Base-by-base conservation (phyloP, 345 rosid genomes). In the Citrus mangshanensis region DNA sequence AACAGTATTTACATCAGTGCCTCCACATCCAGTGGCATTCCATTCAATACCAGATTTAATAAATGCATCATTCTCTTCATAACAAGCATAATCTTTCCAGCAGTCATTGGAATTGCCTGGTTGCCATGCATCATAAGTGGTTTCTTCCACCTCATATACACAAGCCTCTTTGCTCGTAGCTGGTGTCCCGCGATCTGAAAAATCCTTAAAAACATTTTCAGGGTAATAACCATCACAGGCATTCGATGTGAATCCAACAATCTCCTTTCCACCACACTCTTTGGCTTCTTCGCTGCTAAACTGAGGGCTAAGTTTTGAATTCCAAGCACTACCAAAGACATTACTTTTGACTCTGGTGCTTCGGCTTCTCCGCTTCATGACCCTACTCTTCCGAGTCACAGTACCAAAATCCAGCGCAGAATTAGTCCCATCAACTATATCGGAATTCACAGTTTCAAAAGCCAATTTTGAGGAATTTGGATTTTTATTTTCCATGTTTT, bases 331-430 rank as follows among this genome's bases (percentile, higher is more conserved):
- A 24, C 86, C 78, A 51, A 80, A 74, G 30, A 40, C 77, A 60
- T 42, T 76, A 81, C 51, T 78, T 35, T 69, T 78, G 42, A 76
- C 81, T 63, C 72, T 79, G 22, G 30, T 70, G 79, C 79, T 71
- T 40, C 74, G 85, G 13, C 87, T 82, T 55, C 87, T 74, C 62
- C 91, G 85, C 75, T 79, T 89, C 89, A 87, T 89, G 38, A 81
- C 78, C 84, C 91, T 84, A 71, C 85, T 80, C 80, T 88, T 89
- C 82, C 88, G 81, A 46, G 88, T 83, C 35, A 89, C 75, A 68
- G 80, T 58, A 21, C 91, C 87, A 56, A 88, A 86, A 68, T 82
- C 76, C 74, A 89, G 63, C 19, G 70, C 76, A 40, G 82, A 59
- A 70, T 76, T 85, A 72, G 67, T 34, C 76, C 55, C 72, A 55